phyloP scores from a whole-genome alignment of 306 rosid species.

The Corylus heterophylla region DNA sequence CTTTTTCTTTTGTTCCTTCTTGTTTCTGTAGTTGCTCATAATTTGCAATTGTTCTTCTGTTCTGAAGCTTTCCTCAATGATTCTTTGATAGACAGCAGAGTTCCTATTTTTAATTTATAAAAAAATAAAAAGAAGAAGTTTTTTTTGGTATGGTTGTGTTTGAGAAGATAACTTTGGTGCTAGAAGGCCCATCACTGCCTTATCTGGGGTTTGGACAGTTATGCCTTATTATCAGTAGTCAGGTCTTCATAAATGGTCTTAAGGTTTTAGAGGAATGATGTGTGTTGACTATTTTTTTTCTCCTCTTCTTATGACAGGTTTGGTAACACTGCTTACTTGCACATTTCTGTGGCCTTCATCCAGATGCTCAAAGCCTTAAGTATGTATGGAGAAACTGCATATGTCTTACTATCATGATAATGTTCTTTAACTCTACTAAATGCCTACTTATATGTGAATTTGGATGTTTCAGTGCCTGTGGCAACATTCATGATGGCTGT shows the following conservation, averaged over 20 bases:
- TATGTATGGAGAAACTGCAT: slow-evolving; percentile 41
- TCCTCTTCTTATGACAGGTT: slow-evolving; percentile 55
- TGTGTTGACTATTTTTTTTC: neutral
- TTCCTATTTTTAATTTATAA: neutral
- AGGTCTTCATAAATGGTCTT: neutral
- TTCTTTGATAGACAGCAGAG: neutral
- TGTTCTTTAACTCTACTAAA: neutral
- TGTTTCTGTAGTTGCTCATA: slow-evolving; percentile 2
- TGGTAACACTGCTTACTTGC: slow-evolving; percentile 96
- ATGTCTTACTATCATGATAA: slow-evolving; percentile 8
- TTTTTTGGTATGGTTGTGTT: neutral
- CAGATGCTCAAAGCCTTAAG: slow-evolving; percentile 99
- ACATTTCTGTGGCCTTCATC: slow-evolving; percentile 97
- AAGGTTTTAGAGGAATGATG: slow-evolving; percentile 5
- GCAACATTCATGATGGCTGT: slow-evolving; percentile 90
- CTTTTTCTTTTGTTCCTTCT: neutral
- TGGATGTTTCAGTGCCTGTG: slow-evolving; percentile 84
- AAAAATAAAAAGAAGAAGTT: neutral
- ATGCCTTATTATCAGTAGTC: neutral
- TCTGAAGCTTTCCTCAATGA: neutral
- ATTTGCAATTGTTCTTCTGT: neutral
- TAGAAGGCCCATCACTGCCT: neutral
- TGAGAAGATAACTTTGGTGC: neutral
- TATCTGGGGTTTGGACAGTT: neutral
- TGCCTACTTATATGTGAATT: slow-evolving; percentile 23